Base-by-base conservation (phyloP, 176 grass and related monocot genomes). In the Thalia dealbata region DNA sequence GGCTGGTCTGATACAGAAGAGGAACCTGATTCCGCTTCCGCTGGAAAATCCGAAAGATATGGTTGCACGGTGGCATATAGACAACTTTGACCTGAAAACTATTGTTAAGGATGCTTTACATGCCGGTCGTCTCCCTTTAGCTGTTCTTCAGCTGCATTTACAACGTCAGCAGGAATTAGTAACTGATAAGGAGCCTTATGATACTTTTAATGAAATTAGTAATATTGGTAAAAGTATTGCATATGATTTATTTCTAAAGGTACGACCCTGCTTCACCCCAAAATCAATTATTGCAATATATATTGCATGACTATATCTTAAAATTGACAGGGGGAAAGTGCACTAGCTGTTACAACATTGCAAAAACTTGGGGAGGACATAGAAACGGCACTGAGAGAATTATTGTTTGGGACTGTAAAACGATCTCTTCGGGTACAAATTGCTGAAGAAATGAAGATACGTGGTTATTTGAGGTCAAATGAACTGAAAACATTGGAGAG, bases 221-320 rank as follows among this genome's bases (percentile, higher is more conserved):
- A 84, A 90, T 76, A 90, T 90, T 78, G 89, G 93, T 69, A 85
- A 83, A 71, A 84, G 87, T 21, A 92, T 97, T 72, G 85, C 82
- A 55, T 97, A 97, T 90, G 93, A 92, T 86, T 73, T 92, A 59
- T 88, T 97, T 81, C 75, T 92, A 80, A 91, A 92, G 93, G 93
- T 97, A 70, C 50, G 22, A 72, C 4, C 3, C 32, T 70, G 10
- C 15, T 75, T 25, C 29, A 56, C 54, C 30, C 61, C 24, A 42
- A 3, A 42, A 67, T 14, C 21, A 67, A 29, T 67, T 41, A 41
- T 67, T 21, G 64, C 32, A 67, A 42, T 41, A 41, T n/a, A 41
- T 35, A 10, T 19, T 1, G 21, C 25, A 8, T 13, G n/a, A 22
- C 60, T 22, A 44, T 45, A 60, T 25, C 14, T 59, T 77, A 11